Conservation (phyloP, 768 basidiomycete species). For the Boletus barrowsii region DNA sequence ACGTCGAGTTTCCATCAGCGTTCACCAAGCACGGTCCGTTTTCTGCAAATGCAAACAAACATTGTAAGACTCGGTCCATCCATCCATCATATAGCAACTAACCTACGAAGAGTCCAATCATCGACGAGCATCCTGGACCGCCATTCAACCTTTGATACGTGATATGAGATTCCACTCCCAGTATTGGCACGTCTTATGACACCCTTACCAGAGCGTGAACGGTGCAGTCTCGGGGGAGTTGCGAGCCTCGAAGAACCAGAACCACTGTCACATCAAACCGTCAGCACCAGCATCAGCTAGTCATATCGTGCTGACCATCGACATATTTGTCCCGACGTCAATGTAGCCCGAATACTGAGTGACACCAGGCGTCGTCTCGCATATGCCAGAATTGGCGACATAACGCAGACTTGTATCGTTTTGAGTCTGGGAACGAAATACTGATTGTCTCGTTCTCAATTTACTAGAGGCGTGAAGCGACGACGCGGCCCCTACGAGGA, state of each 20-base stretch:
- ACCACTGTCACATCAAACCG: slow-evolving; percentile 45
- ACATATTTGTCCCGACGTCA: slow-evolving; percentile 54
- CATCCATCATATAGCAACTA: not conserved
- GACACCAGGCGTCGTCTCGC: slow-evolving; percentile 63
- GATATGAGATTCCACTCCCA: not conserved
- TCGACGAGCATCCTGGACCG: slow-evolving; percentile 60
- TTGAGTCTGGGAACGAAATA: slow-evolving; percentile 16
- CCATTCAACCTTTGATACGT: slow-evolving; percentile 47
- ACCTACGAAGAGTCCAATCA: slow-evolving; percentile 68
- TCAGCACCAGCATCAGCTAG: not conserved
- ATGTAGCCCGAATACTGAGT: slow-evolving; percentile 63
- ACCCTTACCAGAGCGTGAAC: slow-evolving; percentile 57
- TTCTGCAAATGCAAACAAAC: slow-evolving; percentile 34
- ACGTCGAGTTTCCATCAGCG: slow-evolving; percentile 48
- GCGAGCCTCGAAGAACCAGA: slow-evolving; percentile 72
- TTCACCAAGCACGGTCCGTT: slow-evolving; percentile 64
- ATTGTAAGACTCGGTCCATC: not conserved
- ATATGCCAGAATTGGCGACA: slow-evolving; percentile 59
- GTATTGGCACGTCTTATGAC: not conserved
- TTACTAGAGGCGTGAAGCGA: not conserved
- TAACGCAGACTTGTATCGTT: slow-evolving; percentile 39
- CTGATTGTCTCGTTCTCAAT: not conserved
- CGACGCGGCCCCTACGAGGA: not conserved
- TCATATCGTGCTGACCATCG: slow-evolving; percentile 41
- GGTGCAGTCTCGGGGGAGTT: slow-evolving; percentile 58